Percentiles rank a stretch among this genome's conserved stretches.
Conservation (phyloP, 73 alveolate species). For the Paramecium caudatum region DNA sequence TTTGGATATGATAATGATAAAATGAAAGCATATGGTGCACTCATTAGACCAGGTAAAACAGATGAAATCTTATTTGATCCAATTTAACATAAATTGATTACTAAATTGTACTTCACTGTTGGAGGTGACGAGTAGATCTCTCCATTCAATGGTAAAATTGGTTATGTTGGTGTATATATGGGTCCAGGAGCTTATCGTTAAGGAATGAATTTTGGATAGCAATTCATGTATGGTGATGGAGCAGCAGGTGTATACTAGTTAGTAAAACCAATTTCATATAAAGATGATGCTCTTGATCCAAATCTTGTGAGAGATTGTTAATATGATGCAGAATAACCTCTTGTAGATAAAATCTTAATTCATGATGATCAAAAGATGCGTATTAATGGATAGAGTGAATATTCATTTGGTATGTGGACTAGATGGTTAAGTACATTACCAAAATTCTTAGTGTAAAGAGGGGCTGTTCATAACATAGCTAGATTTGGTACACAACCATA, state of each 20-base stretch:
- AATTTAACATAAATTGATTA: slow-evolving; percentile 42
- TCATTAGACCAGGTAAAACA: slow-evolving; percentile 57
- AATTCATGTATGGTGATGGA: slow-evolving; percentile 64
- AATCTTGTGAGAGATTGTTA: background rate
- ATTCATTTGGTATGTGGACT: slow-evolving; percentile 62
- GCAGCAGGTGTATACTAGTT: background rate
- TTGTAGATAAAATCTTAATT: background rate
- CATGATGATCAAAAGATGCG: slow-evolving; percentile 41
- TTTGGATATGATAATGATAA: slow-evolving; percentile 37
- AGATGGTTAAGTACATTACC: slow-evolving; percentile 67
- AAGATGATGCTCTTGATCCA: slow-evolving; percentile 29
- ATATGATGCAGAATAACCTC: slow-evolving; percentile 1
- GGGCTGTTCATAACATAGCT: slow-evolving; percentile 45
- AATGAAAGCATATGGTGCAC: slow-evolving; percentile 51
- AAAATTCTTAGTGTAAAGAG: slow-evolving; percentile 22
- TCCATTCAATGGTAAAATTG: slow-evolving; percentile 58
- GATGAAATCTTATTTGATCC: slow-evolving; percentile 20
- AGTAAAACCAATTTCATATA: slow-evolving; percentile 31
- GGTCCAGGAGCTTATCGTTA: slow-evolving; percentile 48
- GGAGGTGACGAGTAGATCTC: slow-evolving; percentile 64
- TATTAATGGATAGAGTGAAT: slow-evolving; percentile 50
- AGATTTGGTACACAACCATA: slow-evolving; percentile 62
- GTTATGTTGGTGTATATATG: slow-evolving; percentile 55
- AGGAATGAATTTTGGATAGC: slow-evolving; percentile 23
- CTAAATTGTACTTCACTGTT: background rate